Evolutionary conservation across 1,284 basidiomycete genomes (phyloP).

Genomic region (Ustilago loliicola): DNA sequence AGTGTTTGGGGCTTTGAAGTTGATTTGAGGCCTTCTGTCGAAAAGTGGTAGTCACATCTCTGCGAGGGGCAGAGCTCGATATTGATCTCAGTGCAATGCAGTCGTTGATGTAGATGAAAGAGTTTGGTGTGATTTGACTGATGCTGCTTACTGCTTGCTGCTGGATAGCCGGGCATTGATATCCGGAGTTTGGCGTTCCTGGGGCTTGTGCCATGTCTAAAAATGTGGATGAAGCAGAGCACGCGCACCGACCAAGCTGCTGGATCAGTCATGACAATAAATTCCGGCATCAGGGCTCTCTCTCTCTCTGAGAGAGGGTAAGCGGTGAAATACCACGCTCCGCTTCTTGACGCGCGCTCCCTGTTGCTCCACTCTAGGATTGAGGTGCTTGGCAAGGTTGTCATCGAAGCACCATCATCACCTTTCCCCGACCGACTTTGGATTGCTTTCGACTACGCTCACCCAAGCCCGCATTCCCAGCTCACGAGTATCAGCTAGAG

Average conservation of each 20-base stretch:
- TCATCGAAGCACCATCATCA: not conserved
- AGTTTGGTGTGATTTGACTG: no score
- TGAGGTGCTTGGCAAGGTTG: not conserved
- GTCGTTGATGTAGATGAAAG: no score
- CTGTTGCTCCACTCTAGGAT: not conserved
- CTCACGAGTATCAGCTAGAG: not conserved
- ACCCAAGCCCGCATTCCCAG: not conserved
- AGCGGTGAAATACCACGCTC: not conserved
- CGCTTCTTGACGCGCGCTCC: constrained; percentile 4
- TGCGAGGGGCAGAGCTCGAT: no score
- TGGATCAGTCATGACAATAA: constrained; percentile 1
- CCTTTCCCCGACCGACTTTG: not conserved
- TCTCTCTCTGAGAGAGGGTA: not conserved
- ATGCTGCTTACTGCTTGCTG: no score
- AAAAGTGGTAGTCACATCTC: constrained; percentile 41
- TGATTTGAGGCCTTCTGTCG: constrained; percentile 46
- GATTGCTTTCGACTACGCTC: not conserved
- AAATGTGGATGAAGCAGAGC: no score
- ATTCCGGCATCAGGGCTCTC: constrained; percentile 3
- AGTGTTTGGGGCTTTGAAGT: constrained; percentile 52
- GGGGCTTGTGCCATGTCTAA: no score
- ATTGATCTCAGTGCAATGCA: not conserved
- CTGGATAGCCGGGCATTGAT: no score
- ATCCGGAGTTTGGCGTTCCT: no score
- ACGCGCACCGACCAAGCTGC: no score